Conservation (phyloP, 2,329 filamentous ascomycete species). For the Aspergillus flavus region DNA sequence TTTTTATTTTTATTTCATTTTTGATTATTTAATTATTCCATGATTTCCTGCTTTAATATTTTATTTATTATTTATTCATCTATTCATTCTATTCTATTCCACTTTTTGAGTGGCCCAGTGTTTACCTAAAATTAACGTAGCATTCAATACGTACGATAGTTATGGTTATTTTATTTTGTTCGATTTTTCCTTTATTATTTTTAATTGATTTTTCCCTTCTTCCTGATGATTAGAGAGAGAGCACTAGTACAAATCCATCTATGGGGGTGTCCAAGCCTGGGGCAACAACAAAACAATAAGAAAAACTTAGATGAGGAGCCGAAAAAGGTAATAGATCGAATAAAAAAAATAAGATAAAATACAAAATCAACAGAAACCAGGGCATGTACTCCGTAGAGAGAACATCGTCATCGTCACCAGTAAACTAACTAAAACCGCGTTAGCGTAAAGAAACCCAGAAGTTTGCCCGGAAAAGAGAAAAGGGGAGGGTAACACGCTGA, state of each 20-base stretch:
- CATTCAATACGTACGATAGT: neutral
- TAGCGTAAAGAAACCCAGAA: conserved; percentile 1
- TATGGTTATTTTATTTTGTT: neutral
- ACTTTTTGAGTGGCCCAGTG: neutral
- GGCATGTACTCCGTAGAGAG: neutral
- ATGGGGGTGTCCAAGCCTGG: neutral
- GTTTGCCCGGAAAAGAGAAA: neutral
- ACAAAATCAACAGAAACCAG: neutral
- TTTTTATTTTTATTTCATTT: neutral
- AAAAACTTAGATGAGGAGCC: neutral
- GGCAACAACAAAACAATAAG: neutral
- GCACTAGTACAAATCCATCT: neutral
- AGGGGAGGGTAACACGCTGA: conserved; percentile 2
- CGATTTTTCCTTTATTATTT: neutral
- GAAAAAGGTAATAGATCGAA: neutral
- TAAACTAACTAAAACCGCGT: neutral
- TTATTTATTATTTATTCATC: neutral
- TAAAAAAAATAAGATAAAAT: neutral
- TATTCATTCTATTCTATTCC: neutral
- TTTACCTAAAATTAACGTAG: neutral
- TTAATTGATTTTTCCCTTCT: neutral
- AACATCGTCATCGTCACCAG: neutral
- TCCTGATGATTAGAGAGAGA: neutral
- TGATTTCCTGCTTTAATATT: neutral
- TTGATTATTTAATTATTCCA: neutral